Conservation (phyloP, 768 basidiomycete genomes). For the Dendrothele bispora region DNA sequence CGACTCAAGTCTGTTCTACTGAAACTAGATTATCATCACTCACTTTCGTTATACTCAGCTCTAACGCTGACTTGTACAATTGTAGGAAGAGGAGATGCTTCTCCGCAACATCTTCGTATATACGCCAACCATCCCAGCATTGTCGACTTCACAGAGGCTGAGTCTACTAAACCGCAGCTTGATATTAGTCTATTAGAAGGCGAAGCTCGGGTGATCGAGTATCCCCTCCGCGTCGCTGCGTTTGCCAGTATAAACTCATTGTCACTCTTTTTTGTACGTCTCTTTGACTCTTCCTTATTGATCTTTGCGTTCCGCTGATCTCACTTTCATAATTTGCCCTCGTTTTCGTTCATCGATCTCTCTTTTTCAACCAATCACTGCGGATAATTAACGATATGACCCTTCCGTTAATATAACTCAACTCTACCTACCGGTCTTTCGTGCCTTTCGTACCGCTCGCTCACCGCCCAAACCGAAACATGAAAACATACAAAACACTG, state of each 20-base stretch:
- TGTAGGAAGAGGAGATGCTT: constrained; percentile 77
- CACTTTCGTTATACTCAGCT: constrained; percentile 1
- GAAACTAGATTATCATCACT: constrained; percentile 60
- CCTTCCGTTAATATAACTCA: too few relatives aligned
- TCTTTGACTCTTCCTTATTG: constrained; percentile 3
- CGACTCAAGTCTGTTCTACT: constrained; percentile 71
- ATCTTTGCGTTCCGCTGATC: constrained; percentile 2
- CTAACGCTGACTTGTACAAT: too few relatives aligned
- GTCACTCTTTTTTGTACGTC: constrained; percentile 78
- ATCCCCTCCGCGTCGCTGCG: constrained; percentile 73
- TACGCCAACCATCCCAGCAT: constrained; percentile 75
- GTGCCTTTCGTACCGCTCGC: too few relatives aligned
- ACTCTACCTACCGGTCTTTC: too few relatives aligned
- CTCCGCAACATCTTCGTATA: constrained; percentile 73
- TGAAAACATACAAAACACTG: too few relatives aligned
- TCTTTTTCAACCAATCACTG: too few relatives aligned
- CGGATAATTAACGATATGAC: too few relatives aligned
- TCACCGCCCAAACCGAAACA: too few relatives aligned
- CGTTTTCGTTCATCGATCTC: too few relatives aligned
- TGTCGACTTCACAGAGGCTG: constrained; percentile 76
- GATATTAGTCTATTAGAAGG: constrained; percentile 72
- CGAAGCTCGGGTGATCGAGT: constrained; percentile 68
- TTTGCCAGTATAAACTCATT: constrained; percentile 74
- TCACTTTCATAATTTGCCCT: too few relatives aligned
- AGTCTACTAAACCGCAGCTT: constrained; percentile 66